phyloP scores from a whole-genome alignment of 345 rosid species.

The Eucalyptus curtisii region DNA sequence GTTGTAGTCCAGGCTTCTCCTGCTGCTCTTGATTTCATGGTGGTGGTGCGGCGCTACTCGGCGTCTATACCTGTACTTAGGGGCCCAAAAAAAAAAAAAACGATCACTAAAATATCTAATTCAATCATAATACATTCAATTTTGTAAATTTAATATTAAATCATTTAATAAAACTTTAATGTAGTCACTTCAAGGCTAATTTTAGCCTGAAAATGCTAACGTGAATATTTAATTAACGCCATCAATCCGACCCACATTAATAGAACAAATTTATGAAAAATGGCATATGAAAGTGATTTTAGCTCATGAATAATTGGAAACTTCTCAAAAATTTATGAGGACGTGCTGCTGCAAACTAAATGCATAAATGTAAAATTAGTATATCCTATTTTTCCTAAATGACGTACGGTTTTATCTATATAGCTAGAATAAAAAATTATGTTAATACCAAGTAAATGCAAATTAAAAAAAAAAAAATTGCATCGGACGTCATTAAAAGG shows the following conservation, averaged over 20 bases:
- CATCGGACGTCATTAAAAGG: rapidly evolving
- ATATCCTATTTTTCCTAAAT: background rate
- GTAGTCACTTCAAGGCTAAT: no score
- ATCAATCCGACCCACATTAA: no score
- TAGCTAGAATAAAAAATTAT: no score
- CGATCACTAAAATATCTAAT: no score
- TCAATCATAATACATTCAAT: background rate
- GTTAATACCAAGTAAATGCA: no score
- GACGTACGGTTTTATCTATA: no score
- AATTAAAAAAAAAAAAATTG: rapidly evolving
- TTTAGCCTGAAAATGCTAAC: no score
- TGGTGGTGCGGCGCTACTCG: background rate
- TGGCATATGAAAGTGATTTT: background rate
- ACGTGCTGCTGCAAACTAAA: background rate
- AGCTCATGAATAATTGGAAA: background rate
- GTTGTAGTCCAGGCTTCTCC: background rate
- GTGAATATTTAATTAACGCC: no score
- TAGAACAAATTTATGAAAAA: no score
- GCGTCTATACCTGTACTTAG: no score
- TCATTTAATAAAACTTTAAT: background rate
- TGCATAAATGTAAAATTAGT: background rate
- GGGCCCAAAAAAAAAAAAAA: no score
- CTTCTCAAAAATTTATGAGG: background rate
- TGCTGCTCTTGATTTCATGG: background rate
- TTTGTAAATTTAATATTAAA: background rate